A percentile compares a stretch with the other conserved stretches of the same genome.
These are phyloP conservation scores for Phytophthora ramorum DNA, from an alignment of 352 stramenopile genomes.

Conservation along the genomic window DNA sequence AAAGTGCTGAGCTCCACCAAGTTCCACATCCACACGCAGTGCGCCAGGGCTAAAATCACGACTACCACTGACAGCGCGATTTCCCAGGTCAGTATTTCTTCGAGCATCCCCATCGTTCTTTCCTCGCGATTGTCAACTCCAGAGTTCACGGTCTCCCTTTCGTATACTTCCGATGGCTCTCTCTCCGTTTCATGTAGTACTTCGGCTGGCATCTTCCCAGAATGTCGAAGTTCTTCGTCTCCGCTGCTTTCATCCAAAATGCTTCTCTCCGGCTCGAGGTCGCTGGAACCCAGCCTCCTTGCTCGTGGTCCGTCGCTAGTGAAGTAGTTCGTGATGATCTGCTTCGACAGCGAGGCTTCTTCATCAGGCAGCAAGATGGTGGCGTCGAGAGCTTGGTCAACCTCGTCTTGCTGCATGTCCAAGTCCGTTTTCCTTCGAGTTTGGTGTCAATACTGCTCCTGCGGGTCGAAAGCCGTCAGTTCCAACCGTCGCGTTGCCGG, in stretches of 20 bases:
- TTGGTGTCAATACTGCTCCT: not conserved
- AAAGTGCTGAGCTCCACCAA: slow-evolving; percentile 23
- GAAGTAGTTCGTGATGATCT: slow-evolving; percentile 44
- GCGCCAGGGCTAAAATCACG: slow-evolving; percentile 24
- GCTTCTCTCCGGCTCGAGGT: slow-evolving; percentile 10
- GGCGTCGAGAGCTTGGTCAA: slow-evolving; percentile 24
- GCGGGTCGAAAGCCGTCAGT: slow-evolving; percentile 29
- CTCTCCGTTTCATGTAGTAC: slow-evolving; percentile 2
- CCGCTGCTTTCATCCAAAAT: slow-evolving; percentile 30
- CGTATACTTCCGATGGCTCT: not conserved
- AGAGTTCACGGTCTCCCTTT: not conserved
- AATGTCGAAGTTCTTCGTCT: slow-evolving; percentile 16
- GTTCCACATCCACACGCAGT: slow-evolving; percentile 36
- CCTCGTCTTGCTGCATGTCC: slow-evolving; percentile 17
- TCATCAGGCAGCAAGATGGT: slow-evolving; percentile 27
- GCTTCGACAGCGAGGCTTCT: slow-evolving; percentile 30
- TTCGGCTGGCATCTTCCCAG: slow-evolving; percentile 7
- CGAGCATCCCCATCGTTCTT: not conserved
- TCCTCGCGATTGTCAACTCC: not conserved
- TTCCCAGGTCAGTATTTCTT: slow-evolving; percentile 23
- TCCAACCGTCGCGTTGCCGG: slow-evolving; percentile 20
- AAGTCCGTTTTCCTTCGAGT: slow-evolving; percentile 1
- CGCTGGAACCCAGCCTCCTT: slow-evolving; percentile 1
- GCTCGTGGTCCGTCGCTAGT: slow-evolving; percentile 23
- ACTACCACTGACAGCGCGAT: slow-evolving; percentile 20